Conservation (phyloP, 164 flowering plant species). For the Santalum album region DNA sequence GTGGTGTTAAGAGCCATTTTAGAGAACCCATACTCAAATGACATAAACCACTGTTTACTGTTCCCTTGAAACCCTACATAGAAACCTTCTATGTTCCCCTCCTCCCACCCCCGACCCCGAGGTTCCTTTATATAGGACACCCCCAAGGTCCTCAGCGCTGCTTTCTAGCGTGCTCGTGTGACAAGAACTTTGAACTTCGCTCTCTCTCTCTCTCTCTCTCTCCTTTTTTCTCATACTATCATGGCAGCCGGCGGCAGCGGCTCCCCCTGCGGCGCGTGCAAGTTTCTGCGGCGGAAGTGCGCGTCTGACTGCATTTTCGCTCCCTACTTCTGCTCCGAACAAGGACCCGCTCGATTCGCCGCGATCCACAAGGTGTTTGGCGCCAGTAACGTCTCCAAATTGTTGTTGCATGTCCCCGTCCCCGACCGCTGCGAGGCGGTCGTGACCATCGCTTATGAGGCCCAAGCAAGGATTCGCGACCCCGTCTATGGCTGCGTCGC, state of each 20-base stretch:
- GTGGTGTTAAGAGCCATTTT: not conserved
- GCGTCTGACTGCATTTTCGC: constrained; percentile 83
- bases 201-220: not conserved
- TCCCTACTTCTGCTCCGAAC: constrained; percentile 91
- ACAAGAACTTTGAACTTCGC: not conserved
- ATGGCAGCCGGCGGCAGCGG: constrained; percentile 29
- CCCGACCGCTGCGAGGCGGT: constrained; percentile 86
- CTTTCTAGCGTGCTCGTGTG: constrained; percentile 58
- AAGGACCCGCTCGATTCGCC: constrained; percentile 85
- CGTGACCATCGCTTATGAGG: constrained; percentile 94
- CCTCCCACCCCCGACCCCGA: constrained; percentile 5
- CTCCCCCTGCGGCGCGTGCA: constrained; percentile 98
- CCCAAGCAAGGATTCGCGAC: constrained; percentile 84
- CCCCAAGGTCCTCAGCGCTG: constrained; percentile 21
- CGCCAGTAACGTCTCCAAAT: constrained; percentile 89
- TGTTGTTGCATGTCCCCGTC: constrained; percentile 68
- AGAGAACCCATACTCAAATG: constrained; percentile 8
- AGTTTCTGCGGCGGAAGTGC: constrained; percentile 87
- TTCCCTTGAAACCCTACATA: constrained; percentile 65
- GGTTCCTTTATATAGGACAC: not conserved
- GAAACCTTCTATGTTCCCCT: constrained; percentile 42
- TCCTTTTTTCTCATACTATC: not conserved
- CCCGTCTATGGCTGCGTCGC: constrained; percentile 98
- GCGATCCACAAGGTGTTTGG: constrained; percentile 98
- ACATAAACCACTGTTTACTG: constrained; percentile 41